These are phyloP conservation scores for Acrocalymma vagum DNA, from an alignment of 2,329 filamentous ascomycete genomes.

Conservation along the genomic window DNA sequence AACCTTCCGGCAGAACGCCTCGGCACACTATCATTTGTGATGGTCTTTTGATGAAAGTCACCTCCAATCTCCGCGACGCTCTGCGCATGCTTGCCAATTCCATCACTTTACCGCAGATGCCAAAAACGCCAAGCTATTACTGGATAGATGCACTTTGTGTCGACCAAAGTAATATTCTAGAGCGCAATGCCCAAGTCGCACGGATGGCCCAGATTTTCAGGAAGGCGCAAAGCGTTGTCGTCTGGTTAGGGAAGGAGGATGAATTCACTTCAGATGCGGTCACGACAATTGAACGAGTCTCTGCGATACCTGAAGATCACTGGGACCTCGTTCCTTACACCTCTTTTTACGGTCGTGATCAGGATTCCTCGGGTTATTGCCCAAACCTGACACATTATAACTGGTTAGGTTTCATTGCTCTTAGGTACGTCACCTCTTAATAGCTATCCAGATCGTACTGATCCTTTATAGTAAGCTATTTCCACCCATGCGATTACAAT, in stretches of 20 bases:
- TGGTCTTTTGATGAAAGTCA: constrained; percentile 26
- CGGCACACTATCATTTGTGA: constrained; percentile 29
- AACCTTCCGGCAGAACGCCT: constrained; percentile 1
- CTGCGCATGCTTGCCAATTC: constrained; percentile 28
- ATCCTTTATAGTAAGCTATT: too few species aligned
- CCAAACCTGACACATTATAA: constrained; percentile 26
- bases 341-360: constrained; percentile 27
- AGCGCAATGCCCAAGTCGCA: constrained; percentile 35
- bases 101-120: constrained; percentile 9
- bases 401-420: constrained; percentile 37
- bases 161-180: constrained; percentile 31
- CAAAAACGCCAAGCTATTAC: constrained; percentile 21
- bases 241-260: constrained; percentile 42
- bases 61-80: constrained; percentile 31
- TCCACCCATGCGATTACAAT: too few species aligned
- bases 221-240: constrained; percentile 30
- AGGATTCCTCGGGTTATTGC: constrained; percentile 2
- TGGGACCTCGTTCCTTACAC: constrained; percentile 30
- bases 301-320: constrained; percentile 22
- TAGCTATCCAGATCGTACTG: too few species aligned
- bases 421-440: too few species aligned
- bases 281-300: constrained; percentile 23
- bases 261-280: constrained; percentile 32
- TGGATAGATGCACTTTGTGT: constrained; percentile 44
- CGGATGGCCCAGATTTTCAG: constrained; percentile 40